phyloP scores from a whole-genome alignment of 2,329 filamentous ascomycete genomes.

The Alternaria sp. region DNA sequence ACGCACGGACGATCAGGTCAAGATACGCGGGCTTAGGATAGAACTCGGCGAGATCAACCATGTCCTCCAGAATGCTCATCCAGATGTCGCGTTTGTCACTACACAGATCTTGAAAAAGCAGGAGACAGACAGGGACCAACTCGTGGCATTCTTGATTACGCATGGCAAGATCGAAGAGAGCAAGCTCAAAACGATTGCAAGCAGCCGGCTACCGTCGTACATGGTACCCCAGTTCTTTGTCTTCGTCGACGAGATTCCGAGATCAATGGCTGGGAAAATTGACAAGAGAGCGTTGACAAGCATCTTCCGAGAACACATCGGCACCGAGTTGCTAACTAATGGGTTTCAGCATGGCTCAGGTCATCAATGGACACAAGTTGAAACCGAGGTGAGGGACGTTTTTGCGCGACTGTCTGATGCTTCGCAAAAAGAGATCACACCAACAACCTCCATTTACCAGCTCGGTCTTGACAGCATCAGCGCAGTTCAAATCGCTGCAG shows the following conservation, averaged over 20 bases:
- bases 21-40: slow-evolving; percentile 47
- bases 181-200: slow-evolving; percentile 25
- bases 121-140: slow-evolving; percentile 36
- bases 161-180: background rate
- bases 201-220: slow-evolving; percentile 40
- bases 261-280: slow-evolving; percentile 50
- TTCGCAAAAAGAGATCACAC: slow-evolving; percentile 58
- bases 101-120: slow-evolving; percentile 43
- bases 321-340: slow-evolving; percentile 3
- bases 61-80: slow-evolving; percentile 31
- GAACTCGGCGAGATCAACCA: slow-evolving; percentile 49
- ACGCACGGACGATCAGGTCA: slow-evolving; percentile 49
- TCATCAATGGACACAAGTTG: slow-evolving; percentile 58
- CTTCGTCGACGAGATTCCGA: slow-evolving; percentile 41
- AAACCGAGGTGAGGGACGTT: slow-evolving; percentile 61
- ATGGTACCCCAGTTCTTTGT: slow-evolving; percentile 49
- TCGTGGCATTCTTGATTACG: slow-evolving; percentile 44
- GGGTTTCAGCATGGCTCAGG: slow-evolving; percentile 1
- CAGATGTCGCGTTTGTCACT: slow-evolving; percentile 28
- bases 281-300: slow-evolving; percentile 44
- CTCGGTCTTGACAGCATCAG: slow-evolving; percentile 94
- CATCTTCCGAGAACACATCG: slow-evolving; percentile 35
- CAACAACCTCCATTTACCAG: slow-evolving; percentile 77
- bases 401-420: slow-evolving; percentile 66
- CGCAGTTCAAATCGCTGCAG: slow-evolving; percentile 75